phyloP scores from a whole-genome alignment of 768 basidiomycete genomes.

The Leucocoprinus birnbaumii region DNA sequence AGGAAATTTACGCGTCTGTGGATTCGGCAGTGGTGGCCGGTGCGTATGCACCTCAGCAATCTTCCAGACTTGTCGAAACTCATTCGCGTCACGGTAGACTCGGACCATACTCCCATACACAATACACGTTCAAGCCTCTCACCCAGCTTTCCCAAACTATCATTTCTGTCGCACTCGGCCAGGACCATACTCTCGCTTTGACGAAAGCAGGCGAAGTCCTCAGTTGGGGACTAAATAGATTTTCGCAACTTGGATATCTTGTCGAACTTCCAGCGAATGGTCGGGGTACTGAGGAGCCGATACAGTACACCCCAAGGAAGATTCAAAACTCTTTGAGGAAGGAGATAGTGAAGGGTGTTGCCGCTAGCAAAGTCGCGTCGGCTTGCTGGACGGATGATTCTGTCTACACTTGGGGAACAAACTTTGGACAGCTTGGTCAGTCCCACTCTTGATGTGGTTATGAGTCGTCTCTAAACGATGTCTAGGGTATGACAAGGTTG shows the following conservation, averaged over 20 bases:
- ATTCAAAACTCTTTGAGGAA: conserved; percentile 75
- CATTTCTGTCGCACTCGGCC: conserved; percentile 75
- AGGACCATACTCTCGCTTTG: conserved; percentile 91
- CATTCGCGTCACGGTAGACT: conserved; percentile 41
- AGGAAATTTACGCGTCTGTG: conserved; percentile 81
- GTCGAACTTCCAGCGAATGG: conserved; percentile 53
- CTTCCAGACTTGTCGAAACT: background rate
- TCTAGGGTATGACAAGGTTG: conserved; percentile 71
- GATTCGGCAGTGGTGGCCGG: conserved; percentile 88
- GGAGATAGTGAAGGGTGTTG: conserved; percentile 75
- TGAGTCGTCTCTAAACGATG: background rate
- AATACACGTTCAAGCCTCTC: conserved; percentile 66
- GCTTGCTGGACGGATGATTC: conserved; percentile 80
- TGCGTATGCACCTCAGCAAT: conserved; percentile 26
- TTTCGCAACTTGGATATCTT: conserved; percentile 84
- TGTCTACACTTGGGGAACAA: conserved; percentile 91
- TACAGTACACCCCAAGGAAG: conserved; percentile 75
- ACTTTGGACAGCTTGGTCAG: conserved; percentile 86
- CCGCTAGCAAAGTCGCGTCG: conserved; percentile 83
- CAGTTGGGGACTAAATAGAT: conserved; percentile 90
- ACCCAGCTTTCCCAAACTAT: conserved; percentile 55
- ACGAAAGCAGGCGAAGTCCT: conserved; percentile 80
- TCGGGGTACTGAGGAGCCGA: conserved; percentile 56
- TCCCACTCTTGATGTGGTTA: background rate
- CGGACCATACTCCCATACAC: conserved; percentile 75